These are phyloP conservation scores for Trichoderma sp. DNA, from an alignment of 2,329 filamentous ascomycete species.

Conservation along the genomic window DNA sequence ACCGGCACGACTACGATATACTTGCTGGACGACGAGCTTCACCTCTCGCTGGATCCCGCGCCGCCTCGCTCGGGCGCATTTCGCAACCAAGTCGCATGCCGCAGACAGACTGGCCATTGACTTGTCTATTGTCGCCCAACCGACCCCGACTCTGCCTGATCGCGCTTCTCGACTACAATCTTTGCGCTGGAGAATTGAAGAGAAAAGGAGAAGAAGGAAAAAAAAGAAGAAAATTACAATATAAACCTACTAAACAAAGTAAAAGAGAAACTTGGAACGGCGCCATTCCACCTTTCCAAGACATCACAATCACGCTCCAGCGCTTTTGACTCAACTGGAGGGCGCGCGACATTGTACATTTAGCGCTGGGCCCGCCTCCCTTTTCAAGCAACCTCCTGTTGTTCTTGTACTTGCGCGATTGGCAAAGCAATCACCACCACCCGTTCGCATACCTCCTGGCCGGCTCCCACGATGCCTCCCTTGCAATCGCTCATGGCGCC, in stretches of 20 bases:
- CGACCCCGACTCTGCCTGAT: not conserved
- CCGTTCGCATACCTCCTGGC: slow-evolving; percentile 30
- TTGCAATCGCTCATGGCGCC: slow-evolving; percentile 49
- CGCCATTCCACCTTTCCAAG: slow-evolving; percentile 21
- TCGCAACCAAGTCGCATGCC: slow-evolving; percentile 8
- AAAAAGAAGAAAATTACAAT: not conserved
- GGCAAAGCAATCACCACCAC: not conserved
- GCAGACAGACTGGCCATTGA: not conserved
- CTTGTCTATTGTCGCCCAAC: not conserved
- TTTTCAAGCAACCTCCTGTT: not conserved
- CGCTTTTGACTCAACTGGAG: slow-evolving; percentile 13
- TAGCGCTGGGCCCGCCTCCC: slow-evolving; percentile 5
- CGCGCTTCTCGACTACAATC: slow-evolving; percentile 5
- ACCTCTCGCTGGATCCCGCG: not conserved
- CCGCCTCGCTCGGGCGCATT: slow-evolving; percentile 21
- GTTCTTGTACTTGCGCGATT: not conserved
- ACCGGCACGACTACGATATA: not conserved
- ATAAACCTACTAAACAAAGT: not conserved
- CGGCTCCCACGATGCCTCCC: slow-evolving; percentile 45
- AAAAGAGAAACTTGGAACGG: not conserved
- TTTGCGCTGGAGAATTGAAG: slow-evolving; percentile 6
- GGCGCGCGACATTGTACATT: slow-evolving; percentile 1
- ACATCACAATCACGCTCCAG: slow-evolving; percentile 21
- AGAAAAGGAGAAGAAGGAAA: not conserved
- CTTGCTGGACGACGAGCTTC: not conserved